phyloP scores from a whole-genome alignment of 1,284 basidiomycete genomes.

The Pyrrhoderma noxium region DNA sequence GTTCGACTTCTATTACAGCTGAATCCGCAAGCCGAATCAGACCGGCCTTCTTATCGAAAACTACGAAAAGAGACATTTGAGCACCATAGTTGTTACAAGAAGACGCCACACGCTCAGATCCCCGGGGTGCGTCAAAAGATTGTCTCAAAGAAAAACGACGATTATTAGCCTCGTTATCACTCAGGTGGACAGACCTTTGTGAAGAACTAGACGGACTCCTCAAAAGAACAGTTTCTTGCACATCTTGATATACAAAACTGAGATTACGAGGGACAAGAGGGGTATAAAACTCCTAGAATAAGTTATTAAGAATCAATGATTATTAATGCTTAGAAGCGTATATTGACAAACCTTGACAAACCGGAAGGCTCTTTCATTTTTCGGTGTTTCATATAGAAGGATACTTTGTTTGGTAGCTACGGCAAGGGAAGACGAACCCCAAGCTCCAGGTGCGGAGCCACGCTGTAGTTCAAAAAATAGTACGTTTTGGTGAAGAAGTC shows the following conservation, averaged over 20 bases:
- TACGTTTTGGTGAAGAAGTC: conserved; percentile 50
- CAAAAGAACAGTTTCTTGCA: conserved; percentile 39
- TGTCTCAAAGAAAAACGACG: conserved; percentile 15
- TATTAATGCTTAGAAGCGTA: not conserved
- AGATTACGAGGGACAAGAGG: conserved; percentile 56
- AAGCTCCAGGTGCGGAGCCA: conserved; percentile 39
- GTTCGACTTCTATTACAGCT: conserved; percentile 66
- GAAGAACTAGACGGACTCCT: conserved; percentile 34
- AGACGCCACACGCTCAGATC: conserved; percentile 11
- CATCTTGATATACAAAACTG: conserved; percentile 61
- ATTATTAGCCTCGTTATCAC: not conserved
- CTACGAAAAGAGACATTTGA: conserved; percentile 67
- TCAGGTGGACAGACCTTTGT: conserved; percentile 11
- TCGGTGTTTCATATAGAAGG: conserved; percentile 69
- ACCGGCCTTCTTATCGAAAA: conserved; percentile 77
- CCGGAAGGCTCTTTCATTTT: conserved; percentile 72
- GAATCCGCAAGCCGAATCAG: conserved; percentile 72
- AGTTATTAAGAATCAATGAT: too few species aligned
- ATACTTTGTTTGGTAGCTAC: conserved; percentile 69
- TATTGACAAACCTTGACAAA: conserved; percentile 55
- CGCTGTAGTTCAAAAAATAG: conserved; percentile 61
- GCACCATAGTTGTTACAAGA: conserved; percentile 43
- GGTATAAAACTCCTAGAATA: conserved; percentile 69
- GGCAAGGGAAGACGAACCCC: conserved; percentile 60
- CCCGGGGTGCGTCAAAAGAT: conserved; percentile 12